Base-by-base conservation (phyloP, 129 eudicot genomes). In the Apium graveolens region DNA sequence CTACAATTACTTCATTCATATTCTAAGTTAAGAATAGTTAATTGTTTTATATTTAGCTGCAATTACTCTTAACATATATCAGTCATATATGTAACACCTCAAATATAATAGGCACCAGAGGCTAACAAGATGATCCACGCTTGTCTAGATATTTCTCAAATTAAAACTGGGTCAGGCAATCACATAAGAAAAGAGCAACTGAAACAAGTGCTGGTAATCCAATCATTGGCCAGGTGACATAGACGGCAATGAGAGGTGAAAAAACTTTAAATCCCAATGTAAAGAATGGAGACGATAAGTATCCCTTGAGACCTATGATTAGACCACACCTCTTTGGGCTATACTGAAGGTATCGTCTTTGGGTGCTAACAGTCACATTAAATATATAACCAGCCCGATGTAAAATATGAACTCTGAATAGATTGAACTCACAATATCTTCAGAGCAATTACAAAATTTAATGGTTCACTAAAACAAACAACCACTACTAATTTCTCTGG, bases 261-360 rank as follows among this genome's bases (percentile, higher is more conserved):
- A 88, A 49, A 69, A 93, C 85, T 79, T 93, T 91, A n/a, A 93
- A 82, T 81, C 93, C 93, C 91, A 85, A 89, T 2, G 83, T 75
- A n/a, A 93, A 82, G 72, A 83, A 85, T n/a, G 89, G 87, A 51
- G 96, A 87, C 65, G 88, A 53, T 34, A 93, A 37, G 83, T 91
- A 88, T 76, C 98, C 98, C 38, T 83, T 85, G 1, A 91, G 85
- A 35, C 97, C 97, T 17, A 96, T 91, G 76, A 93, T 93, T 14
- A 93, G 86, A 73, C 97, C 84, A 97, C 97, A 93, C 81, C 91
- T 78, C 85, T 91, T 91, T 79, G 91, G 41, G 84, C 97, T 93
- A 69, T 83, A 93, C 82, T 93, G 84, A 57, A 89, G 82, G 78
- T 91, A 93, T 39, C 95, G 98, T 82, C 82, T 87, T 77, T 93